Evolutionary conservation across 1,284 basidiomycete genomes (phyloP).

Genomic region (Lentinus polychrous): DNA sequence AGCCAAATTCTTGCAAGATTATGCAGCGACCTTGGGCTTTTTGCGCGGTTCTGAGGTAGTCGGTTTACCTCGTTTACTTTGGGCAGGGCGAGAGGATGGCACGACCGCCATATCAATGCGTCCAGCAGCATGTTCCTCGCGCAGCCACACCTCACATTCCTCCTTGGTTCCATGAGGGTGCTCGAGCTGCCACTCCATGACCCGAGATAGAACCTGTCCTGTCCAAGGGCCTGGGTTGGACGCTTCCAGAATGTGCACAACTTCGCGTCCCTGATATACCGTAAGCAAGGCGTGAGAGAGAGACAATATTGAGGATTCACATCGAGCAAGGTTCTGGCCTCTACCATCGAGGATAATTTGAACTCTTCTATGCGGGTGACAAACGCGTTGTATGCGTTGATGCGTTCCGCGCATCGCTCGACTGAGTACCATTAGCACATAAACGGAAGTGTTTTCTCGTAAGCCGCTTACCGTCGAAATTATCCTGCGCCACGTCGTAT

Average conservation of each 20-base stretch:
- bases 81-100: slow-evolving; percentile 15
- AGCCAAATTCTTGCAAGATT: not conserved
- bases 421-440: slow-evolving; percentile 8
- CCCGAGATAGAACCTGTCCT: slow-evolving; percentile 50
- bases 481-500: slow-evolving; percentile 38
- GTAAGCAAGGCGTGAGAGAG: not conserved
- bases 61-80: slow-evolving; percentile 7
- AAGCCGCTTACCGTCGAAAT: slow-evolving; percentile 40
- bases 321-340: slow-evolving; percentile 69
- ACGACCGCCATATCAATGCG: slow-evolving; percentile 27
- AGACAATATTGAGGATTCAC: slow-evolving; percentile 38
- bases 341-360: slow-evolving; percentile 51
- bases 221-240: slow-evolving; percentile 66
- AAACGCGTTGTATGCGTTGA: slow-evolving; percentile 65
- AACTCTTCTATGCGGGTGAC: slow-evolving; percentile 54
- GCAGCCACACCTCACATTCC: slow-evolving; percentile 67
- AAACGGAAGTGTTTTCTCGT: not conserved
- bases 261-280: slow-evolving; percentile 58
- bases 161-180: slow-evolving; percentile 61
- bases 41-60: slow-evolving; percentile 4
- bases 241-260: slow-evolving; percentile 48
- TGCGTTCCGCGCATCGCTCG: slow-evolving; percentile 34
- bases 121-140: slow-evolving; percentile 41
- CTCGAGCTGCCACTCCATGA: slow-evolving; percentile 80
- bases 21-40: slow-evolving; percentile 4